Conservation (phyloP, 1,284 basidiomycete genomes). For the Moesziomyces parantarcticus region DNA sequence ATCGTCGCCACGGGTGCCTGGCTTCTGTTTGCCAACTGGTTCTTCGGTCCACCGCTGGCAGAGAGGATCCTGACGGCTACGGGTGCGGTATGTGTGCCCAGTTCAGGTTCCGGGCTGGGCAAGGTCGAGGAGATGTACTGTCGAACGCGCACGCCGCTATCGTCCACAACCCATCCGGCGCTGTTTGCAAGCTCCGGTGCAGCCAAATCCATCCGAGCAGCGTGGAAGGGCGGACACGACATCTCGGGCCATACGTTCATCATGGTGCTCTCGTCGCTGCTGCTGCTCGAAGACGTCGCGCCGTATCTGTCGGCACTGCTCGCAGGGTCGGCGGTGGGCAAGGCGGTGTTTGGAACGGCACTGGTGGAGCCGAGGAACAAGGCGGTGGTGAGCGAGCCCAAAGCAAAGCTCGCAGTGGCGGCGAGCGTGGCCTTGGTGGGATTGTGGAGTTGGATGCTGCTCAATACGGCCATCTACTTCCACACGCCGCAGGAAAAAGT, state of each 20-base stretch:
- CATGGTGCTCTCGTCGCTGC: slow-evolving; percentile 82
- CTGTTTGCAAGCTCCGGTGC: slow-evolving; percentile 17
- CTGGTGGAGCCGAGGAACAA: not conserved
- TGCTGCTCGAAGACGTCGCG: slow-evolving; percentile 80
- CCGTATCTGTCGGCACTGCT: slow-evolving; percentile 62
- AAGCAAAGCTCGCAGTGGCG: slow-evolving; percentile 9
- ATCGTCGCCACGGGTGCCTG: slow-evolving; percentile 21
- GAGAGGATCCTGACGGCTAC: slow-evolving; percentile 80
- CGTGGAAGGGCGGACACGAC: slow-evolving; percentile 84
- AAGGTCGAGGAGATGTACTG: slow-evolving; percentile 53
- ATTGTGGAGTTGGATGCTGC: slow-evolving; percentile 80
- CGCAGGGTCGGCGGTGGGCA: not conserved
- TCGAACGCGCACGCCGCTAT: slow-evolving; percentile 37
- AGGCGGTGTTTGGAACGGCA: slow-evolving; percentile 2
- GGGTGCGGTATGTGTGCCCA: slow-evolving; percentile 80
- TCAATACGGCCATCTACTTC: slow-evolving; percentile 88
- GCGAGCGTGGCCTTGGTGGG: slow-evolving; percentile 72
- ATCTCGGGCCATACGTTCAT: slow-evolving; percentile 94
- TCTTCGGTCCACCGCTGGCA: slow-evolving; percentile 86
- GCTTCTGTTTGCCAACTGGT: slow-evolving; percentile 77
- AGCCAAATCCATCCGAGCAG: slow-evolving; percentile 18
- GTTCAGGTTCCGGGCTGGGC: slow-evolving; percentile 4
- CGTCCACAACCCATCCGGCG: slow-evolving; percentile 26
- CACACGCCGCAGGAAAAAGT: slow-evolving; percentile 88
- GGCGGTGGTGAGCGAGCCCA: too few relatives aligned